Evolutionary conservation across 352 stramenopile genomes (phyloP).

Genomic region (Globisporangium spiculum): DNA sequence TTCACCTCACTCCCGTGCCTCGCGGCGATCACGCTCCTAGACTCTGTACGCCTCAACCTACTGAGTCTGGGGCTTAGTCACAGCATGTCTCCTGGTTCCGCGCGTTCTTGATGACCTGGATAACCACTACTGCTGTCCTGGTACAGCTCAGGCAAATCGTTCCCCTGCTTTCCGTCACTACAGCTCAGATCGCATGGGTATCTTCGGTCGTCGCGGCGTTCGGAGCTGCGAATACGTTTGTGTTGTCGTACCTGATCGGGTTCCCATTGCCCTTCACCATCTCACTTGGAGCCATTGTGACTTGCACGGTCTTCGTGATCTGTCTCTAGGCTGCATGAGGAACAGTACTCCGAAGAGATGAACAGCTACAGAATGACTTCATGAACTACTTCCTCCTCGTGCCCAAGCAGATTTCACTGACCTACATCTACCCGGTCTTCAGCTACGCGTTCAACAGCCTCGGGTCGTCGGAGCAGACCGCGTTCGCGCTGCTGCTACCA

Average conservation of each 20-base stretch:
- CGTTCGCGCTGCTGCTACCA: not conserved
- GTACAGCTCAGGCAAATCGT: not conserved
- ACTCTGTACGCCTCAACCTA: slow-evolving; percentile 8
- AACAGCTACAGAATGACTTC: not conserved
- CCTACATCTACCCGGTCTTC: slow-evolving; percentile 31
- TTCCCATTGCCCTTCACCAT: too few species aligned
- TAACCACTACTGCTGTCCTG: not conserved
- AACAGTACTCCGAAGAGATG: not conserved
- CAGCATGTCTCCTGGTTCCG: slow-evolving; percentile 15
- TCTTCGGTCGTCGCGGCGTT: slow-evolving; percentile 6
- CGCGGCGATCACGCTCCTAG: not conserved
- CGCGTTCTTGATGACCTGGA: not conserved
- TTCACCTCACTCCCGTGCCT: slow-evolving; percentile 18
- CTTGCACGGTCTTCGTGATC: too few species aligned
- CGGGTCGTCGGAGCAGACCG: not conserved
- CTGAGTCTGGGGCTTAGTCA: not conserved
- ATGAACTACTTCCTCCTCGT: not conserved
- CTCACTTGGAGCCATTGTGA: too few species aligned
- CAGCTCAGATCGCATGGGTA: not conserved
- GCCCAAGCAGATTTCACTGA: slow-evolving; percentile 13
- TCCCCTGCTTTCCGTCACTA: slow-evolving; percentile 7
- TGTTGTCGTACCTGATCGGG: too few species aligned
- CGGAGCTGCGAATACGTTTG: too few species aligned
- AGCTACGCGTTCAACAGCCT: slow-evolving; percentile 28
- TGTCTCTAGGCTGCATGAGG: too few species aligned